These are phyloP conservation scores for Phytophthora rubi DNA, from an alignment of 352 stramenopile genomes.

Conservation along the genomic window DNA sequence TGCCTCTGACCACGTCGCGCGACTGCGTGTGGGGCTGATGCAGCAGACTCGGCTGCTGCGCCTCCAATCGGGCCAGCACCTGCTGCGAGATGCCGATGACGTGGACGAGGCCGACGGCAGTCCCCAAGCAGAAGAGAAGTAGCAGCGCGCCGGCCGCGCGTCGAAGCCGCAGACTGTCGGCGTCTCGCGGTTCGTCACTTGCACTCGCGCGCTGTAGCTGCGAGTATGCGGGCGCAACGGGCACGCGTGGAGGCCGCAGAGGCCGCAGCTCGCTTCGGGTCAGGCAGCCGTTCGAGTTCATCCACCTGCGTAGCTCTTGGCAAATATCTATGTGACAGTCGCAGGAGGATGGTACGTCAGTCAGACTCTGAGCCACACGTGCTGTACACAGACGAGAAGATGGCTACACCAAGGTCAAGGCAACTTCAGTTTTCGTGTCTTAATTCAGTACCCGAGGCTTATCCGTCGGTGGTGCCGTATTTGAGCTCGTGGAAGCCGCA, in stretches of 20 bases:
- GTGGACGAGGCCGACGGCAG: constrained; percentile 44
- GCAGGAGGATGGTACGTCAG: constrained; percentile 14
- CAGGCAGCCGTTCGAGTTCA: constrained; percentile 29
- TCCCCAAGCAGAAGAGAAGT: constrained; percentile 46
- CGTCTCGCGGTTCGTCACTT: not conserved
- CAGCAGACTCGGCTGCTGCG: constrained; percentile 19
- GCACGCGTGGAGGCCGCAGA: constrained; percentile 30
- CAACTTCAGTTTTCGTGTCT: too few species aligned
- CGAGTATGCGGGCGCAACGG: constrained; percentile 18
- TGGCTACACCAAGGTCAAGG: not conserved
- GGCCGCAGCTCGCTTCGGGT: constrained; percentile 23
- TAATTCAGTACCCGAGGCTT: not conserved
- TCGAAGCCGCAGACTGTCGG: constrained; percentile 13
- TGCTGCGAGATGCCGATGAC: constrained; percentile 47
- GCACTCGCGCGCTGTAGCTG: constrained; percentile 17
- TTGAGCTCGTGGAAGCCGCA: constrained; percentile 71
- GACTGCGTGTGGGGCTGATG: constrained; percentile 31
- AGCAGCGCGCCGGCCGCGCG: constrained; percentile 30
- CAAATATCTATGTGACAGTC: constrained; percentile 30
- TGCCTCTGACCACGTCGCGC: constrained; percentile 16
- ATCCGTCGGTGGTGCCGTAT: constrained; percentile 2
- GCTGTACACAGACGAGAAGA: constrained; percentile 13
- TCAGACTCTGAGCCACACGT: constrained; percentile 12
- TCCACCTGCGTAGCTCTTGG: not conserved
- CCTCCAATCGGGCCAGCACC: constrained; percentile 47